phyloP scores from a whole-genome alignment of 73 alveolate genomes.

The Paraurostyla sp. region DNA sequence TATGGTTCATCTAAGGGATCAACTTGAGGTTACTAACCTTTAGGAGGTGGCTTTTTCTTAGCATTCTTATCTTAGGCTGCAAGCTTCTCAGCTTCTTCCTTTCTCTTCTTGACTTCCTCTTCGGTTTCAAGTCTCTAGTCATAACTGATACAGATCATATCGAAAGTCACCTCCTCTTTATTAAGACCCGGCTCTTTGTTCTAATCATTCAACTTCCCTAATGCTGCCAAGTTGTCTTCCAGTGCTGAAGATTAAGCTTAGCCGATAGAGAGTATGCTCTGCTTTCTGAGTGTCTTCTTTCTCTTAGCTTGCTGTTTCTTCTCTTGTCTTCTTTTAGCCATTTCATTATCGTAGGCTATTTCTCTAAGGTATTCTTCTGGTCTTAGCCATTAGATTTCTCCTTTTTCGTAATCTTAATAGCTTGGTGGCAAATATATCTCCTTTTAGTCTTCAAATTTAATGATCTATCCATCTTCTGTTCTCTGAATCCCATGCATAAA shows the following conservation, averaged over 20 bases:
- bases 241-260: slow-evolving; percentile 52
- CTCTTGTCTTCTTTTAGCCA: slow-evolving; percentile 51
- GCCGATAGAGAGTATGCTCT: slow-evolving; percentile 27
- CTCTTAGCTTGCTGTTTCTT: slow-evolving; percentile 50
- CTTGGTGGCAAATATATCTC: slow-evolving; percentile 77
- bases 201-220: no score
- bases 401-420: slow-evolving; percentile 71
- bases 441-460: slow-evolving; percentile 60
- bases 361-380: slow-evolving; percentile 71
- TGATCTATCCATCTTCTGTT: slow-evolving; percentile 59
- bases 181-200: slow-evolving; percentile 56
- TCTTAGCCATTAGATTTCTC: slow-evolving; percentile 72
- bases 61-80: slow-evolving; percentile 78
- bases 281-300: slow-evolving; percentile 54
- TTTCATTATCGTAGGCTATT: slow-evolving; percentile 68
- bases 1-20: slow-evolving; percentile 73
- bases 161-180: slow-evolving; percentile 59
- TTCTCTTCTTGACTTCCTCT: slow-evolving; percentile 83
- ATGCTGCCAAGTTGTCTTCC: slow-evolving; percentile 37
- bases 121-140: slow-evolving; percentile 91
- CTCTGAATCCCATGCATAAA: slow-evolving; percentile 41
- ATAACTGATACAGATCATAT: slow-evolving; percentile 67
- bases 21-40: slow-evolving; percentile 18
- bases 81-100: slow-evolving; percentile 84
- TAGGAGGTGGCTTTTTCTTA: slow-evolving; percentile 69